A percentile compares a stretch with the other conserved stretches of the same genome.
These are phyloP conservation scores for Stereocaulon alpinum DNA, from an alignment of 495 filamentous ascomycete genomes.

Conservation along the genomic window DNA sequence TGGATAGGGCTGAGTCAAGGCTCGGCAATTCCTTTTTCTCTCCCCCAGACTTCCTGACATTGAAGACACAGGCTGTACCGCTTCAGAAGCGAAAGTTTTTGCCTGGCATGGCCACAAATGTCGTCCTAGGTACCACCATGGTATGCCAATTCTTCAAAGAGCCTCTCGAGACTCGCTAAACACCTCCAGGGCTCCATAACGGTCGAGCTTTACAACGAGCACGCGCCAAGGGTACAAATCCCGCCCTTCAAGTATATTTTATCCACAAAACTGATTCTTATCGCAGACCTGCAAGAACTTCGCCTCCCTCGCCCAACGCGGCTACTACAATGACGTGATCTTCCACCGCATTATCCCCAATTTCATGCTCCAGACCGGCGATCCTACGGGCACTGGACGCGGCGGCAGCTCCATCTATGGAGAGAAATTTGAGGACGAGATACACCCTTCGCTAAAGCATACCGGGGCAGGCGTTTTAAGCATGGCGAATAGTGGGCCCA, in stretches of 20 bases:
- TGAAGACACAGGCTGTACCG: background rate
- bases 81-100: too few relatives aligned
- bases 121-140: slow-evolving; percentile 74
- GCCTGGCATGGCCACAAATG: slow-evolving; percentile 56
- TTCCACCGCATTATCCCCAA: slow-evolving; percentile 94
- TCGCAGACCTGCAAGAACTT: slow-evolving; percentile 77
- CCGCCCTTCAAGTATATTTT: background rate
- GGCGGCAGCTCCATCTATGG: slow-evolving; percentile 88
- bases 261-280: background rate
- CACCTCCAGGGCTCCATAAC: slow-evolving; percentile 62
- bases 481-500: slow-evolving; percentile 92
- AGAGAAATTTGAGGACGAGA: slow-evolving; percentile 93
- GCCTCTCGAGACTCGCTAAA: background rate
- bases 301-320: slow-evolving; percentile 58
- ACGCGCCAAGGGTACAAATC: slow-evolving; percentile 54
- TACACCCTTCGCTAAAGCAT: slow-evolving; percentile 66
- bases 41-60: background rate
- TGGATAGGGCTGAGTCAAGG: background rate
- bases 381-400: slow-evolving; percentile 91
- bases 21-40: background rate
- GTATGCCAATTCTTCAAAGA: slow-evolving; percentile 31
- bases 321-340: slow-evolving; percentile 75
- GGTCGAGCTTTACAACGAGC: slow-evolving; percentile 78
- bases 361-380: slow-evolving; percentile 96
- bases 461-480: slow-evolving; percentile 87